Percentiles rank a stretch among this genome's conserved stretches.
Evolutionary conservation across 1,139 yeast genomes (phyloP).

Genomic region (Zygoascus meyerae): DNA sequence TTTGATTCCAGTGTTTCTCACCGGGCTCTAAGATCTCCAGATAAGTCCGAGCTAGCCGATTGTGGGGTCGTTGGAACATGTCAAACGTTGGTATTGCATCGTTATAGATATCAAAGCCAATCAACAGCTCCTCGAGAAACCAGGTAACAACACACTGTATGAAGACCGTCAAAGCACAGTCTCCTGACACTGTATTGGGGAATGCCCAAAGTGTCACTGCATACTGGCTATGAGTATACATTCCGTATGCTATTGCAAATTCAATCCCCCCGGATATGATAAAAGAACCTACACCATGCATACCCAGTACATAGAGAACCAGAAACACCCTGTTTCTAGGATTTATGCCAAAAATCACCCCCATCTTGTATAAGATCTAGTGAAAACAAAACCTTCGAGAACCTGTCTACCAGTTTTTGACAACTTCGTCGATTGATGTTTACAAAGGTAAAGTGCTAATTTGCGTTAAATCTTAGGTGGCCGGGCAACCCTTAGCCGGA

Average conservation of each 20-base stretch:
- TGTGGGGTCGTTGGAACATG: background rate
- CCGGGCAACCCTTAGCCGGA: too few species aligned
- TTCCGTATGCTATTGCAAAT: slow-evolving; percentile 11
- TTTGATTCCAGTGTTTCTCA: slow-evolving; percentile 4
- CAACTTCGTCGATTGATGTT: too few species aligned
- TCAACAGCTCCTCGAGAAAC: slow-evolving; percentile 8
- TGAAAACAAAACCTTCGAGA: background rate
- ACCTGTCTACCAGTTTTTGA: too few species aligned
- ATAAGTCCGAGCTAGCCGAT: background rate
- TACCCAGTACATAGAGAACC: background rate
- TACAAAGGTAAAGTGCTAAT: too few species aligned
- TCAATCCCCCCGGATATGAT: slow-evolving; percentile 10
- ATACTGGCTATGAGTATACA: slow-evolving; percentile 6
- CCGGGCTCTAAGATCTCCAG: slow-evolving; percentile 3
- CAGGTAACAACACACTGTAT: slow-evolving; percentile 11
- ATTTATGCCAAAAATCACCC: slow-evolving; percentile 6
- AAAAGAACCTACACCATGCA: slow-evolving; percentile 9
- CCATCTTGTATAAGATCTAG: background rate
- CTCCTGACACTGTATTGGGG: slow-evolving; percentile 10
- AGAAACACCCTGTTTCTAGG: slow-evolving; percentile 6
- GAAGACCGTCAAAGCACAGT: slow-evolving; percentile 10
- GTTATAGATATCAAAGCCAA: slow-evolving; percentile 8
- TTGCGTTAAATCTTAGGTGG: too few species aligned
- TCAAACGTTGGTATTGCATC: slow-evolving; percentile 4
- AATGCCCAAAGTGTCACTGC: slow-evolving; percentile 8